phyloP scores from a whole-genome alignment of 495 filamentous ascomycete genomes.

The Penicillium roqueforti region DNA sequence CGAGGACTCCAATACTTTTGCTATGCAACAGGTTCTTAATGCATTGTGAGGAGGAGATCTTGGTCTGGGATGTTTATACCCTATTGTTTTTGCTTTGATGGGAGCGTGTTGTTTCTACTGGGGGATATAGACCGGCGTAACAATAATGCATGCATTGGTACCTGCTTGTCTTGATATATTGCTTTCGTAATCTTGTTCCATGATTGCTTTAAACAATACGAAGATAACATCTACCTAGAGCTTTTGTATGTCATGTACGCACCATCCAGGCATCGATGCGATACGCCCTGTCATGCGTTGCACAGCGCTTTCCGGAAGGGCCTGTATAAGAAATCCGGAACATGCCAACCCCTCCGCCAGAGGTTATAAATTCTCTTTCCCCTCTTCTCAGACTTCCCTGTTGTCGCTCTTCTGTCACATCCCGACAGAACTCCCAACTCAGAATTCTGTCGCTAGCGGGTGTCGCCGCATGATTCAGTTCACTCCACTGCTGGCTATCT shows the following conservation, averaged over 20 bases:
- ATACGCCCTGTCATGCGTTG: not conserved
- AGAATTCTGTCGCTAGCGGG: not conserved
- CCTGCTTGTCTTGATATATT: not conserved
- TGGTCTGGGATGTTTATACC: slow-evolving; percentile 6
- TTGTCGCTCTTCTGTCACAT: not conserved
- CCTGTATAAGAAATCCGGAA: not conserved
- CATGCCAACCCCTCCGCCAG: not conserved
- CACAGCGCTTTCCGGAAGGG: not conserved
- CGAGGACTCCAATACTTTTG: slow-evolving; percentile 75
- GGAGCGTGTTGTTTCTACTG: not conserved
- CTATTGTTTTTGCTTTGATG: not conserved
- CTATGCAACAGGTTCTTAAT: slow-evolving; percentile 74
- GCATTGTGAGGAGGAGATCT: slow-evolving; percentile 36
- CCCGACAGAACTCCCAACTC: not conserved
- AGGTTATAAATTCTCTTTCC: not conserved
- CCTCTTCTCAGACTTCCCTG: not conserved
- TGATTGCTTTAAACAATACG: not conserved
- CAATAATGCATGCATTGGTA: not conserved
- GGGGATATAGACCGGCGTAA: slow-evolving; percentile 5
- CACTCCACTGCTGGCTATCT: not conserved
- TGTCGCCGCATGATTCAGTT: not conserved
- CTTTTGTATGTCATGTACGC: not conserved
- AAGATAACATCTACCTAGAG: not conserved
- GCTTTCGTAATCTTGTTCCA: not conserved
- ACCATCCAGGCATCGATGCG: not conserved